phyloP scores from a whole-genome alignment of 2,329 filamentous ascomycete genomes.

The Thelonectria discophora region DNA sequence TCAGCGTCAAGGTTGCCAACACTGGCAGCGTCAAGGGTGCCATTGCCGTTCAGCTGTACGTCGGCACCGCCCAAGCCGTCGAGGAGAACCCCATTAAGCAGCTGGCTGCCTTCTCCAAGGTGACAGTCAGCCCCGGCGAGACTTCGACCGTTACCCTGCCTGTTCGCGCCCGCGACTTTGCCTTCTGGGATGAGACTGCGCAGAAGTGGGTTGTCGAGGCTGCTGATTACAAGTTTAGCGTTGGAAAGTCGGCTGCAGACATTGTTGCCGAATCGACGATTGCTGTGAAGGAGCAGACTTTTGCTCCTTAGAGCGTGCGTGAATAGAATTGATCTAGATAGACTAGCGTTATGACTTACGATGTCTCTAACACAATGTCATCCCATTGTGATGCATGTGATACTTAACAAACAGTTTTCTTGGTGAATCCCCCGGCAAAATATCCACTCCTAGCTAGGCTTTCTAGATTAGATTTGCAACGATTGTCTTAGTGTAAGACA shows the following conservation, averaged over 20 bases:
- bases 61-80: slow-evolving; percentile 34
- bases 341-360: slow-evolving; percentile 1
- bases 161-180: slow-evolving; percentile 38
- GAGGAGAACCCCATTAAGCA: slow-evolving; percentile 60
- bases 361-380: neutral
- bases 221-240: slow-evolving; percentile 43
- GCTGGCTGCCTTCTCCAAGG: slow-evolving; percentile 73
- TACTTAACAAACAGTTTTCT: no score
- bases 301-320: slow-evolving; percentile 26
- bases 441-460: no score
- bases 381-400: neutral
- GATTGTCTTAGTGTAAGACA: no score
- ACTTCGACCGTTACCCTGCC: slow-evolving; percentile 39
- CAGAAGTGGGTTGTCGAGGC: slow-evolving; percentile 42
- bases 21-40: slow-evolving; percentile 61
- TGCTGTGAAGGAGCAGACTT: slow-evolving; percentile 33
- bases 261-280: slow-evolving; percentile 36
- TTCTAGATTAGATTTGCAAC: no score
- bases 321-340: neutral
- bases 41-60: slow-evolving; percentile 66
- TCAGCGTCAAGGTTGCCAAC: slow-evolving; percentile 65
- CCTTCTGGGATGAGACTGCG: slow-evolving; percentile 41
- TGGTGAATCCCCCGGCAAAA: no score
- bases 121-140: slow-evolving; percentile 46
- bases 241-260: slow-evolving; percentile 40